Percentiles rank a stretch among this genome's conserved stretches.
Conservation (phyloP, 2,329 filamentous ascomycete species). For the Cercospora nicotianae region DNA sequence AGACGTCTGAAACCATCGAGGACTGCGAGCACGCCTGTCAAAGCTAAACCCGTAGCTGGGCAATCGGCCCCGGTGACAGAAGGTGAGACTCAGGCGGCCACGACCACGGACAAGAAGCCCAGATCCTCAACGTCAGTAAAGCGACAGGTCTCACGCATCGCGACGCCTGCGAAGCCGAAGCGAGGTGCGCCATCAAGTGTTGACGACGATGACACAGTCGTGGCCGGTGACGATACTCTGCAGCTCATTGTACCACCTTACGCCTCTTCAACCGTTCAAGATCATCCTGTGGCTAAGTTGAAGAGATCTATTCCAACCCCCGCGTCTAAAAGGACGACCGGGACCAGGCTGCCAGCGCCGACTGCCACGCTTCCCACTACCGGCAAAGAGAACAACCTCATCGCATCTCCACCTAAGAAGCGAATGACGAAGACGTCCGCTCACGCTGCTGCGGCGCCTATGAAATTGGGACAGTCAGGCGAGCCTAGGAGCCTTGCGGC, state of each 20-base stretch:
- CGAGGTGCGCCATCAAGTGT: background rate
- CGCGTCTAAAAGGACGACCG: slow-evolving; percentile 4
- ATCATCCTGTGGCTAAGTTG: background rate
- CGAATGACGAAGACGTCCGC: slow-evolving; percentile 14
- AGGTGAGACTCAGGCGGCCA: background rate
- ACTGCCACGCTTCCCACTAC: slow-evolving; percentile 8
- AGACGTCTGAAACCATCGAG: slow-evolving; percentile 30
- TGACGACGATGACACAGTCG: background rate
- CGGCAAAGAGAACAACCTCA: slow-evolving; percentile 33
- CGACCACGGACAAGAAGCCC: background rate
- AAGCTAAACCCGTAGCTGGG: slow-evolving; percentile 12
- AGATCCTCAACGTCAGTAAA: slow-evolving; percentile 19
- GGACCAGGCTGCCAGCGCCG: slow-evolving; percentile 31
- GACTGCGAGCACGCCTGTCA: slow-evolving; percentile 27
- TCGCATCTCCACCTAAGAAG: slow-evolving; percentile 37
- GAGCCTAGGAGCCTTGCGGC: slow-evolving; percentile 20
- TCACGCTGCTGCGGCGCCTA: slow-evolving; percentile 8
- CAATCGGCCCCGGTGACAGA: background rate
- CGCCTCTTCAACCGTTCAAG: background rate
- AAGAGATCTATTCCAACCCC: slow-evolving; percentile 19
- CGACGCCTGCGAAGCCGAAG: slow-evolving; percentile 38
- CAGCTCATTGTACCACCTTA: background rate
- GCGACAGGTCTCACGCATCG: slow-evolving; percentile 36
- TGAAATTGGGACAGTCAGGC: slow-evolving; percentile 5
- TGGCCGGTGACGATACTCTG: slow-evolving; percentile 1